Base-by-base conservation (phyloP, 257 asterid species). In the Eucommia ulmoides region DNA sequence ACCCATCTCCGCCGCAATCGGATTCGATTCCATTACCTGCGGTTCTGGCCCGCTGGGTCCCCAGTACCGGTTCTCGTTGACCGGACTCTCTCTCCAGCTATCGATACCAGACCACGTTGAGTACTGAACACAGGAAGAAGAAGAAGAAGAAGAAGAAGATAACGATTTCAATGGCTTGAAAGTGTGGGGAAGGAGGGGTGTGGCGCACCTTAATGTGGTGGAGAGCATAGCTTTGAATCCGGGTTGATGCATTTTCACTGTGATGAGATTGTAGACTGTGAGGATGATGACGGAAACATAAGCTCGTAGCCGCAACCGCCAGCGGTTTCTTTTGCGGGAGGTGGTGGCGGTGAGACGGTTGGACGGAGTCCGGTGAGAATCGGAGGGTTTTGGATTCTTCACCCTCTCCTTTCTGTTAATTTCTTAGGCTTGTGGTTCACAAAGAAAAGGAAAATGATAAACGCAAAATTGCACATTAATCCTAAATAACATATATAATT, bases 71-170 rank as follows among this genome's bases (percentile, higher is more conserved):
- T 68, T 59, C 9, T 67, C 77, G 72, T 89, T 82, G 54, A 80
- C 71, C 15, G 88, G 77, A 58, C 71, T 56, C 23, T 47, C 68
- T 68, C 98, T 78, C 96, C 96, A 89, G 50, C 65, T 56, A 17
- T 73, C 69, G 52, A 89, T 82, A 59, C 98, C 98, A 51, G 86
- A 62, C 98, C 96, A 85, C 19, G 77, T 65, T 3, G 86, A 75
- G 57, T 67, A 73, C 16, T 56, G 57, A 45, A 61, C 51, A 50
- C 74, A 55, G 23, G 60, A 29, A 51, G 65, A 49, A 41, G 75
- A 55, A 22, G 58, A 52, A 29, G 56, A 20, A 2, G 45, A 42
- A 16, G 48, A 42, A 10, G 48, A 62, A 20, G 65, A 53, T 26
- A 71, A 59, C 50, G 21, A 52, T 11, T 58, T 66, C 54, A 25